Percentiles rank a stretch among this genome's conserved stretches.
Conservation (phyloP, 768 basidiomycete genomes). For the Suillus lakei region DNA sequence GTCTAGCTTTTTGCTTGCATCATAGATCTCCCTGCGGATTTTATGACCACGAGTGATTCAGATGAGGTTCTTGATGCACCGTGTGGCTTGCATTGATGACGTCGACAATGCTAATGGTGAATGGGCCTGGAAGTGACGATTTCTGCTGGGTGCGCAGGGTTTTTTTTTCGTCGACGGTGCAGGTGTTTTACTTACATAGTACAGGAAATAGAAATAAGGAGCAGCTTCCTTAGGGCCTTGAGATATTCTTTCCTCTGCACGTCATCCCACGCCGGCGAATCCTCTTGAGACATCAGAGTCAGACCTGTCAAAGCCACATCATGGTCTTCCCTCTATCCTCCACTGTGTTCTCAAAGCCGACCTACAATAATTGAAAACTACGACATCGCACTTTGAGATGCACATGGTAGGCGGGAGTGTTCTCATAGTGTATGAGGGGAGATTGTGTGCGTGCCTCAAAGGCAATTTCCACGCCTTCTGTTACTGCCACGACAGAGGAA, state of each 20-base stretch:
- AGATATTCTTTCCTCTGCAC: conserved; percentile 71
- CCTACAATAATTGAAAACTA: conserved; percentile 52
- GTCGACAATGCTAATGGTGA: too few species aligned
- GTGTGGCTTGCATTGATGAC: too few species aligned
- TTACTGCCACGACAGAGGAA: conserved; percentile 22
- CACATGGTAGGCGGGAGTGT: conserved; percentile 85
- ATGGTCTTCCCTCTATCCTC: conserved; percentile 64
- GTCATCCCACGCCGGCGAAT: conserved; percentile 11
- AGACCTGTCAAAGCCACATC: conserved; percentile 16
- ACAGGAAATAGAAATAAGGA: conserved; percentile 72
- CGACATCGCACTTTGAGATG: conserved; percentile 60
- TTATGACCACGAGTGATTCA: too few species aligned
- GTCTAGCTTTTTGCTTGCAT: too few species aligned
- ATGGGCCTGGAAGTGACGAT: too few species aligned
- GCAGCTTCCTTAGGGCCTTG: conserved; percentile 78
- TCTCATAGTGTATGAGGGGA: conserved; percentile 80
- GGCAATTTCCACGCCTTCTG: conserved; percentile 38
- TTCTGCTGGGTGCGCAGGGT: too few species aligned
- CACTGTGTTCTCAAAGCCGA: conserved; percentile 62
- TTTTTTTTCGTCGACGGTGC: too few species aligned
- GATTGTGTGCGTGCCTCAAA: conserved; percentile 46
- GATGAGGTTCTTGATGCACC: too few species aligned
- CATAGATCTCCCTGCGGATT: too few species aligned
- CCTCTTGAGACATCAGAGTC: conserved; percentile 10
- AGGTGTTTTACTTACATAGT: too few species aligned